phyloP scores from a whole-genome alignment of 192 early-diverging fungal genomes.

The Kickxella alabastrina region DNA sequence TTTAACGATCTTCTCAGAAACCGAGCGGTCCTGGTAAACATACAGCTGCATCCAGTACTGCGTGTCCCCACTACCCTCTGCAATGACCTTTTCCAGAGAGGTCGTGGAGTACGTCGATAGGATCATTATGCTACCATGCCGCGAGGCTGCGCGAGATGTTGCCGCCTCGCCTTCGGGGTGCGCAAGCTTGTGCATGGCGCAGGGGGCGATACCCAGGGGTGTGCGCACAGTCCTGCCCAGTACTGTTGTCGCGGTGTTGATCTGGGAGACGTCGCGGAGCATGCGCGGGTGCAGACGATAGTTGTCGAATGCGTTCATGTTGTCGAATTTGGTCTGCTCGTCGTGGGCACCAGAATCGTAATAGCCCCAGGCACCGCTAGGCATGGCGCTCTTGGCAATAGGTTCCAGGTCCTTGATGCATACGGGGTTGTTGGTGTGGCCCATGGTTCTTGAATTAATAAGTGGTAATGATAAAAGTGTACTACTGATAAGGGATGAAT shows the following conservation, averaged over 20 bases:
- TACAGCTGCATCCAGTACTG: conserved; percentile 81
- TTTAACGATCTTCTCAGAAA: conserved; percentile 63
- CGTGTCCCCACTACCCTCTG: conserved; percentile 34
- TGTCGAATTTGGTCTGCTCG: conserved; percentile 52
- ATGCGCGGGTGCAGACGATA: conserved; percentile 62
- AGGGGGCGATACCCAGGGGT: conserved; percentile 74
- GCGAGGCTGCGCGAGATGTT: conserved; percentile 55
- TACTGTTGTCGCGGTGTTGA: conserved; percentile 61
- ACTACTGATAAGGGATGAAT: neutral
- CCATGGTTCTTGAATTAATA: conserved; percentile 8
- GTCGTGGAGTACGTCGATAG: conserved; percentile 64
- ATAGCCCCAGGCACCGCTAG: conserved; percentile 49
- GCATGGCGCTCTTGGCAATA: conserved; percentile 35
- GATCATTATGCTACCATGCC: conserved; percentile 51
- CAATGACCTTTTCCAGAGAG: conserved; percentile 62
- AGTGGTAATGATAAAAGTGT: neutral
- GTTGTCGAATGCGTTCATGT: conserved; percentile 39
- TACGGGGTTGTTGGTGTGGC: conserved; percentile 21
- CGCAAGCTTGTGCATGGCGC: conserved; percentile 74
- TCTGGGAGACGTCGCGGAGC: conserved; percentile 66
- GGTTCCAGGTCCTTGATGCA: conserved; percentile 52
- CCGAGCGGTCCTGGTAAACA: conserved; percentile 65
- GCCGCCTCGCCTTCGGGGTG: conserved; percentile 65
- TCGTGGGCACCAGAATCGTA: conserved; percentile 57
- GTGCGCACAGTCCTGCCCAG: conserved; percentile 56